phyloP scores from a whole-genome alignment of 345 rosid genomes.

The Melaleuca alternifolia region DNA sequence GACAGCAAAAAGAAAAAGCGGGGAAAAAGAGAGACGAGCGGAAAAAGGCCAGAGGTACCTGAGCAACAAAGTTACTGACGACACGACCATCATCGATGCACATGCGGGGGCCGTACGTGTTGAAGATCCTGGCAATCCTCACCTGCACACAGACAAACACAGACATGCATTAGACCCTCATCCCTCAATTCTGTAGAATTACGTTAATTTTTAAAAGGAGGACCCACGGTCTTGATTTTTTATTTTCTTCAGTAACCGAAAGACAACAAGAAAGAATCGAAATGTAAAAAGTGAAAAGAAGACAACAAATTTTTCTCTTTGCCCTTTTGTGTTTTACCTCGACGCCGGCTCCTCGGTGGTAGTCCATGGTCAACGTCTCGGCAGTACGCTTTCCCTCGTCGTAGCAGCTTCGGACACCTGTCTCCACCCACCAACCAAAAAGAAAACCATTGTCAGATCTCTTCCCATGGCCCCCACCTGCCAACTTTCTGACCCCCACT shows the following conservation, averaged over 20 bases:
- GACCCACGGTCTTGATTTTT: background rate
- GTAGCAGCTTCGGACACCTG: constrained; percentile 99
- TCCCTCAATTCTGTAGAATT: background rate
- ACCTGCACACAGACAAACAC: constrained; percentile 36
- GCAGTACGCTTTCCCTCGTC: constrained; percentile 99
- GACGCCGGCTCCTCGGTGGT: constrained; percentile 85
- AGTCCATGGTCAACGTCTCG: constrained; percentile 96
- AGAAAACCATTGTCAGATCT: background rate
- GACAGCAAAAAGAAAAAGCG: background rate
- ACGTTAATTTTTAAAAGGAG: background rate
- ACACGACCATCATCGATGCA: constrained; percentile 99
- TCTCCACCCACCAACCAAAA: constrained; percentile 1
- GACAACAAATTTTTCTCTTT: background rate
- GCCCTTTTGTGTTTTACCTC: constrained; percentile 32
- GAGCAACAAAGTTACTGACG: constrained; percentile 97
- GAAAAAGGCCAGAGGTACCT: constrained; percentile 27
- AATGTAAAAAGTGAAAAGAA: background rate
- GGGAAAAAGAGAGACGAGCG: background rate
- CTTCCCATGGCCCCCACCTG: background rate
- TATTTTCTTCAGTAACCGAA: background rate
- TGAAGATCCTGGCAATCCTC: constrained; percentile 92
- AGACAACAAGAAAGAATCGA: background rate
- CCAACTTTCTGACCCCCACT: background rate
- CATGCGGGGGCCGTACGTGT: constrained; percentile 97
- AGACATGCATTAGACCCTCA: background rate